A percentile compares a stretch with the other conserved stretches of the same genome.
phyloP scores from a whole-genome alignment of 176 grass and related monocot genomes.

The Dactylis glomerata region DNA sequence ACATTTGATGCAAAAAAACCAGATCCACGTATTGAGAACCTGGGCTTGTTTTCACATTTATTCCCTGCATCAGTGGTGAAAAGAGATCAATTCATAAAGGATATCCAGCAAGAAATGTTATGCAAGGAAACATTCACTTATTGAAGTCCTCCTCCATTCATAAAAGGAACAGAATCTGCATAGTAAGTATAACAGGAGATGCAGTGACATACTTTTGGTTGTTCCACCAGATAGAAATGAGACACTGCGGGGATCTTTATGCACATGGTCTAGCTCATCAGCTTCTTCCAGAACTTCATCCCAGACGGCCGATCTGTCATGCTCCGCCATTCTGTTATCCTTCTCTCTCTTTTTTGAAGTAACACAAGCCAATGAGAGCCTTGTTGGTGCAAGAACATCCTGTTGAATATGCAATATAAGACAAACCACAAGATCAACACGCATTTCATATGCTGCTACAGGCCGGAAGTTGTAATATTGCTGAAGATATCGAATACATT shows the following conservation, averaged over 20 bases:
- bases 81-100: background rate
- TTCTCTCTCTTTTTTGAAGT: conserved; percentile 16
- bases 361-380: conserved; percentile 25
- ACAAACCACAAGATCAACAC: conserved; percentile 16
- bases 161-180: background rate
- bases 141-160: background rate
- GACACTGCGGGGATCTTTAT: conserved; percentile 9
- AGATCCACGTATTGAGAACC: conserved; percentile 52
- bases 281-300: conserved; percentile 45
- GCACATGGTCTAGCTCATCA: conserved; percentile 40
- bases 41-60: conserved; percentile 48
- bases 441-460: background rate
- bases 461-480: background rate
- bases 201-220: conserved; percentile 35
- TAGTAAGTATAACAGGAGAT: background rate
- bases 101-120: background rate
- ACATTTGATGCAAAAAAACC: conserved; percentile 22
- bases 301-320: conserved; percentile 31
- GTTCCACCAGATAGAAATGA: conserved; percentile 19
- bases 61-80: conserved; percentile 34
- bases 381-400: conserved; percentile 33
- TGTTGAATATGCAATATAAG: conserved; percentile 9
- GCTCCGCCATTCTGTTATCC: conserved; percentile 18
- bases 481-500: background rate
- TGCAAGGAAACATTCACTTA: background rate